Evolutionary conservation across 768 basidiomycete genomes (phyloP).

Genomic region (Pisolithus albus): DNA sequence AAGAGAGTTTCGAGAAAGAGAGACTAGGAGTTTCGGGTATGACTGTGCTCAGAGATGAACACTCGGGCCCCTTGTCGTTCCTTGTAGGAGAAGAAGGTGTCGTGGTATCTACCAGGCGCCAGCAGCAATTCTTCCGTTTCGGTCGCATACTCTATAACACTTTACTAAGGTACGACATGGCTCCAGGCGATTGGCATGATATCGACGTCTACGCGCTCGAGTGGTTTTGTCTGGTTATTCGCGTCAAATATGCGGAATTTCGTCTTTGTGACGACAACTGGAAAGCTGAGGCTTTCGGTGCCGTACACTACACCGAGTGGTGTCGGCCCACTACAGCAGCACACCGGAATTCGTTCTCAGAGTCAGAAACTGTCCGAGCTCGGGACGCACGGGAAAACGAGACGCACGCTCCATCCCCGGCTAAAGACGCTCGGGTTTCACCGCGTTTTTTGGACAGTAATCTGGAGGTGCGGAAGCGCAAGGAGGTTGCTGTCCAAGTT

Average conservation of each 20-base stretch:
- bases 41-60: background rate
- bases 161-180: constrained; percentile 5
- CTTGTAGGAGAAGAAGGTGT: constrained; percentile 1
- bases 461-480: background rate
- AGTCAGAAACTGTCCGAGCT: background rate
- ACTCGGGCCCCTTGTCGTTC: constrained; percentile 1
- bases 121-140: constrained; percentile 2
- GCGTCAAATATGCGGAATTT: constrained; percentile 1
- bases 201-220: constrained; percentile 6
- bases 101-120: constrained; percentile 1
- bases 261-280: constrained; percentile 4
- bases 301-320: constrained; percentile 1
- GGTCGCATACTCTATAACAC: constrained; percentile 3
- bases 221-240: constrained; percentile 5
- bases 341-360: background rate
- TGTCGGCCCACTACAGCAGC: background rate
- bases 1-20: constrained; percentile 2
- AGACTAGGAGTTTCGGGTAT: background rate
- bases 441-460: background rate
- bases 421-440: background rate
- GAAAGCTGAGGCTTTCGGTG: constrained; percentile 5
- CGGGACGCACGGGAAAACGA: background rate
- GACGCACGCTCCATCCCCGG: background rate
- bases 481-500: background rate
- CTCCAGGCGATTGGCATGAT: constrained; percentile 1